Evolutionary conservation across 1,139 yeast genomes (phyloP).

Genomic region (Blastobotrys apis): DNA sequence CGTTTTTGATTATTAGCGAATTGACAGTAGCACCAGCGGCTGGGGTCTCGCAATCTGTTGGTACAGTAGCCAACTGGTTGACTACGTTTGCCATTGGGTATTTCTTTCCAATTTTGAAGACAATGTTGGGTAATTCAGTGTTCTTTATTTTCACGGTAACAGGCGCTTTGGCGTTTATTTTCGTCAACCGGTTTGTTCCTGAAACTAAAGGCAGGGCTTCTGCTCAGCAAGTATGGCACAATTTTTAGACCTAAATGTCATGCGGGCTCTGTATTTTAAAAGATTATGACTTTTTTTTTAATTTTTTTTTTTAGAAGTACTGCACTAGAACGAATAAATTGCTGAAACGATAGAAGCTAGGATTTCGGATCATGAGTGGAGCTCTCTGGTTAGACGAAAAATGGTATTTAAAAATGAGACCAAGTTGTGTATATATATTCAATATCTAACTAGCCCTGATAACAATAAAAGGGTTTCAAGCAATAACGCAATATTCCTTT

Average conservation of each 20-base stretch:
- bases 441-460: no score
- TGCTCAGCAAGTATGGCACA: slow-evolving; percentile 38
- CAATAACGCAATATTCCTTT: no score
- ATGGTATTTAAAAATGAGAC: no score
- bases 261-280: no score
- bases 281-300: no score
- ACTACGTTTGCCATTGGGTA: slow-evolving; percentile 82
- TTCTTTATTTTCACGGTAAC: slow-evolving; percentile 61
- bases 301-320: no score
- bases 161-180: slow-evolving; percentile 21
- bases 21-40: slow-evolving; percentile 75
- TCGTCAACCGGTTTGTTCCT: slow-evolving; percentile 46
- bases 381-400: no score
- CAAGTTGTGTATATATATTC: no score
- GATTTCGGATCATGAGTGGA: no score
- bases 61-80: slow-evolving; percentile 85
- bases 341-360: no score
- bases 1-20: slow-evolving; percentile 85
- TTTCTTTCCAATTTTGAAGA: slow-evolving; percentile 69
- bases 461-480: no score
- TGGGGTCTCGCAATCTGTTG: slow-evolving; percentile 88
- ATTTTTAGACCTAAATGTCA: slow-evolving; percentile 4
- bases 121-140: slow-evolving; percentile 68
- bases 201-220: slow-evolving; percentile 74
- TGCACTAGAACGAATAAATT: no score